phyloP scores from a whole-genome alignment of 164 flowering plant genomes.

The Brasenia schreberi region DNA sequence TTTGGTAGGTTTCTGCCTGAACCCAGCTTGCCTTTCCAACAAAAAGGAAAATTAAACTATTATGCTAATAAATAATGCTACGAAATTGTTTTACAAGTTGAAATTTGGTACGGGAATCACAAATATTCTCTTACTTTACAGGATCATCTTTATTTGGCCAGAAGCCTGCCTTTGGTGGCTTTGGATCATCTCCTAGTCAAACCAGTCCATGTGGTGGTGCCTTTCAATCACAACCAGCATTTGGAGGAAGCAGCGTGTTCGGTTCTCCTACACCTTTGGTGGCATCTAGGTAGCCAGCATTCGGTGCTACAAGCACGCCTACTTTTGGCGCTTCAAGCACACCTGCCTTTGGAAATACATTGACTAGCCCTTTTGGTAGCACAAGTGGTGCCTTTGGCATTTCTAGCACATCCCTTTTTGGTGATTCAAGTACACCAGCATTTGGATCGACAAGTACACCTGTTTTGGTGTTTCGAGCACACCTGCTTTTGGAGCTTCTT shows the following conservation, averaged over 20 bases:
- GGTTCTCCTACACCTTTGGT: conserved; percentile 69
- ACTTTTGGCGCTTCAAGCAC: conserved; percentile 22
- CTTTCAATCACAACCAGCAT: conserved; percentile 73
- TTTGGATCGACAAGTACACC: conserved; percentile 14
- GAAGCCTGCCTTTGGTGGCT: conserved; percentile 81
- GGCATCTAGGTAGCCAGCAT: conserved; percentile 51
- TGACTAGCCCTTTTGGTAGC: conserved; percentile 10
- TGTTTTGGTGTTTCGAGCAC: conserved; percentile 9
- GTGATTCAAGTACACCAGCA: conserved; percentile 9
- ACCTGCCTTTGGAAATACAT: not conserved
- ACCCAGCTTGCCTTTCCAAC: too few relatives aligned
- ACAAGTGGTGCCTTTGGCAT: conserved; percentile 41
- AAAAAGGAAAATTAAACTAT: too few relatives aligned
- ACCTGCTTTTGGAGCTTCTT: conserved; percentile 47
- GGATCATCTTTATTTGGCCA: conserved; percentile 74
- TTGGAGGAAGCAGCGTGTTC: conserved; percentile 51
- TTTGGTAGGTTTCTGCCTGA: too few relatives aligned
- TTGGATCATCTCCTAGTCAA: conserved; percentile 66
- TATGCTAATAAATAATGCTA: not conserved
- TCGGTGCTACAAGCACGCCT: conserved; percentile 34
- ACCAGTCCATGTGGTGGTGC: conserved; percentile 85
- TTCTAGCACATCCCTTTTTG: conserved; percentile 36
- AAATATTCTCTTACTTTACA: conserved; percentile 4
- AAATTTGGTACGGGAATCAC: not conserved
- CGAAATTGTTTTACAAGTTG: not conserved